Evolutionary conservation across 176 grass and related monocot genomes (phyloP).

Genomic region (Poa annua): DNA sequence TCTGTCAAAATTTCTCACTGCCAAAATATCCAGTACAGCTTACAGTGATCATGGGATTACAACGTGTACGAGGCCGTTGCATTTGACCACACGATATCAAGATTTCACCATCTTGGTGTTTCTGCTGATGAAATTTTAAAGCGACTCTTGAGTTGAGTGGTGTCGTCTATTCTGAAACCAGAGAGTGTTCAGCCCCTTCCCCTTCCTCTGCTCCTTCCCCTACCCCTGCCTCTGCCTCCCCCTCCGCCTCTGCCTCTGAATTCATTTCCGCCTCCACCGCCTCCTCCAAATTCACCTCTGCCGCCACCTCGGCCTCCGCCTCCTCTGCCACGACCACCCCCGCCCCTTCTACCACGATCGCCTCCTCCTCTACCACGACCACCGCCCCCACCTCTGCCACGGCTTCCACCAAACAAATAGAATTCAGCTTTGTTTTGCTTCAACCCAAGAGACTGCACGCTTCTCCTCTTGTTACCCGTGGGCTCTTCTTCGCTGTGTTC

Average conservation of each 20-base stretch:
- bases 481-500: constrained; percentile 40
- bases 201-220: background rate
- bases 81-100: background rate
- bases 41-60: too few species aligned
- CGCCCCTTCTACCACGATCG: background rate
- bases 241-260: constrained; percentile 37
- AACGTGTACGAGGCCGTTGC: background rate
- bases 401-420: constrained; percentile 63
- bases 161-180: background rate
- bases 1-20: background rate
- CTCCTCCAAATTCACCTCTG: constrained; percentile 33
- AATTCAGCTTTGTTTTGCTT: constrained; percentile 78
- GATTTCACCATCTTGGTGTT: background rate
- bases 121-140: background rate
- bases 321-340: constrained; percentile 18
- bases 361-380: constrained; percentile 26
- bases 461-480: constrained; percentile 60
- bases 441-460: constrained; percentile 62
- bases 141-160: background rate
- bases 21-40: background rate
- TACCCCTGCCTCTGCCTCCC: constrained; percentile 1
- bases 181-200: constrained; percentile 37
- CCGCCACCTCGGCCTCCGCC: background rate
- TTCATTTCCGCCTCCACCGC: constrained; percentile 16
- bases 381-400: constrained; percentile 51